phyloP scores from a whole-genome alignment of 371 early-diverging fungal species.

The Apophysomyces trapeziformis region DNA sequence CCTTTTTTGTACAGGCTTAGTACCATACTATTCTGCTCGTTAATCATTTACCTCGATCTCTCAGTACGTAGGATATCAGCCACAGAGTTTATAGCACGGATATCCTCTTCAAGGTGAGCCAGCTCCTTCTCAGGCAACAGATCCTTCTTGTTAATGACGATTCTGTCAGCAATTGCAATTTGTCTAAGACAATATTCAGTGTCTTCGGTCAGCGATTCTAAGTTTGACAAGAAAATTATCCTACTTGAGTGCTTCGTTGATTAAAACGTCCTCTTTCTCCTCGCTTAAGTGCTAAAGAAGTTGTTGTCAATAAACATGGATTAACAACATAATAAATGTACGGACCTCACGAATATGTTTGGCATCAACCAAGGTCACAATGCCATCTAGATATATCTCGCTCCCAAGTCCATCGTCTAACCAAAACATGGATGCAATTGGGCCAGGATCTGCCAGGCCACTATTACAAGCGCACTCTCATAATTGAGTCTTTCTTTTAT shows the following conservation, averaged over 20 bases:
- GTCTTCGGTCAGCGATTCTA: background rate
- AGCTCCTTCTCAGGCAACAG: slow-evolving; percentile 61
- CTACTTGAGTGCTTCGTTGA: slow-evolving; percentile 77
- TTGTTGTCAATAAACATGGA: background rate
- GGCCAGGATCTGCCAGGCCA: slow-evolving; percentile 86
- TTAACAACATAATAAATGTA: background rate
- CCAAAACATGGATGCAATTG: slow-evolving; percentile 97
- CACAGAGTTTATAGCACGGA: slow-evolving; percentile 62
- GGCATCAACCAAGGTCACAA: slow-evolving; percentile 93
- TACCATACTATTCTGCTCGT: too few relatives aligned
- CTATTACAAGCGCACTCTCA: slow-evolving; percentile 16
- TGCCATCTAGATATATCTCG: slow-evolving; percentile 90
- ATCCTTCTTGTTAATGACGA: slow-evolving; percentile 95
- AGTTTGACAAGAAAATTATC: background rate
- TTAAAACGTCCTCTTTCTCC: slow-evolving; percentile 53
- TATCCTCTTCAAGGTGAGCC: slow-evolving; percentile 52
- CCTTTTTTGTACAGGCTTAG: slow-evolving; percentile 23
- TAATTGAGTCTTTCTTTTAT: too few relatives aligned
- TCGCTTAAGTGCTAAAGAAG: slow-evolving; percentile 54
- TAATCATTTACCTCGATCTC: slow-evolving; percentile 52
- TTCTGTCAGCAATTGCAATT: slow-evolving; percentile 94
- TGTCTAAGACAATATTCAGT: slow-evolving; percentile 58
- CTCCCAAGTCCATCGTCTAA: slow-evolving; percentile 91
- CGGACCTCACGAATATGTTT: slow-evolving; percentile 68
- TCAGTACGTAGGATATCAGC: slow-evolving; percentile 63